Conservation (phyloP, 108 stramenopile genomes). For the Cyclostephanos tholiformis region DNA sequence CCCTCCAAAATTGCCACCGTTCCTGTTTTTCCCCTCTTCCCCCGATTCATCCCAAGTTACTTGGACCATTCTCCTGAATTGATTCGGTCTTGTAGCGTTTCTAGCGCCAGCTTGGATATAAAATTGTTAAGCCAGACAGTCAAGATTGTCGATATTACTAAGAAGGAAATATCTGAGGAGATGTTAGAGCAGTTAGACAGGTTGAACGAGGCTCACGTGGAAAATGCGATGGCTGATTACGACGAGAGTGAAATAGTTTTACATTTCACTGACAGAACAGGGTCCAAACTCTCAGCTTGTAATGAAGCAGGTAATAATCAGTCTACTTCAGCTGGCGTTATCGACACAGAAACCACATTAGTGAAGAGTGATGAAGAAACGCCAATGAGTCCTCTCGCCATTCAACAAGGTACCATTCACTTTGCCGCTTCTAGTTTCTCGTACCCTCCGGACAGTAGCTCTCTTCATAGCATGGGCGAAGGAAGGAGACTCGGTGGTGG, state of each 20-base stretch:
- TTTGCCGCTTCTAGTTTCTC: slow-evolving; percentile 68
- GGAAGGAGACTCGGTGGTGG: slow-evolving; percentile 55
- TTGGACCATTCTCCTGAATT: slow-evolving; percentile 69
- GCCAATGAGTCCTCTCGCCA: slow-evolving; percentile 61
- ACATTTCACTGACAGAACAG: slow-evolving; percentile 25
- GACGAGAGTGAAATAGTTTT: slow-evolving; percentile 40
- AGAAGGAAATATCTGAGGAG: slow-evolving; percentile 71
- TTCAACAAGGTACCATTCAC: slow-evolving; percentile 63
- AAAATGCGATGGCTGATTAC: slow-evolving; percentile 14
- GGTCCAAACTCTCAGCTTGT: neutral
- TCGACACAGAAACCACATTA: slow-evolving; percentile 20
- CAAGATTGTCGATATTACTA: slow-evolving; percentile 87
- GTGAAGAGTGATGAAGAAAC: slow-evolving; percentile 42
- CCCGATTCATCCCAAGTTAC: slow-evolving; percentile 79
- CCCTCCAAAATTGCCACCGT: slow-evolving; percentile 71
- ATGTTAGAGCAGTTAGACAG: slow-evolving; percentile 44
- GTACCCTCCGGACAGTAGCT: slow-evolving; percentile 52
- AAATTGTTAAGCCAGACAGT: slow-evolving; percentile 59
- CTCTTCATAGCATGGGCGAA: slow-evolving; percentile 45
- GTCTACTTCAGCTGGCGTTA: slow-evolving; percentile 1
- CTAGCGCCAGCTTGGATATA: slow-evolving; percentile 48
- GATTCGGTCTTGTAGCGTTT: slow-evolving; percentile 3
- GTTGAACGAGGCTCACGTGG: slow-evolving; percentile 14
- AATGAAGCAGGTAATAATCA: slow-evolving; percentile 9
- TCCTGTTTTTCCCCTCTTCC: slow-evolving; percentile 81